These are phyloP conservation scores for Kurtzmaniella fragi DNA, from an alignment of 805 yeast genomes.

Conservation along the genomic window DNA sequence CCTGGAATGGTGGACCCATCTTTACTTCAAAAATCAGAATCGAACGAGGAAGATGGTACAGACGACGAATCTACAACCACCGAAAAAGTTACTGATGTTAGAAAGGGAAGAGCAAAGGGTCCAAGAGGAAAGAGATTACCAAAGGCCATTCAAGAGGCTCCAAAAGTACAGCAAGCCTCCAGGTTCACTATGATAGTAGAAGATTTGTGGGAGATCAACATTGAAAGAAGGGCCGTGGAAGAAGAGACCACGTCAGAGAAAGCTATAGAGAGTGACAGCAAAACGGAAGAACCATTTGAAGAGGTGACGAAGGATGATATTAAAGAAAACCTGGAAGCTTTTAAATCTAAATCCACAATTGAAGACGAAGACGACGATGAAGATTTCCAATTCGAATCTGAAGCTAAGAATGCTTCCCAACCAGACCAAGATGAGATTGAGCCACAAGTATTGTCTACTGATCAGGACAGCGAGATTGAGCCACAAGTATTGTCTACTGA, in stretches of 20 bases:
- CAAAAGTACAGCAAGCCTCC: constrained; percentile 27
- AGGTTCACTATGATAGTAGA: constrained; percentile 27
- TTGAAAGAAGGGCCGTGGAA: constrained; percentile 1
- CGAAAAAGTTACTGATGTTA: constrained; percentile 23
- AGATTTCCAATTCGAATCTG: too few species aligned
- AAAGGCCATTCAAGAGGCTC: constrained; percentile 42
- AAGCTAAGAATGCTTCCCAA: too few species aligned
- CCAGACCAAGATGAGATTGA: too few species aligned
- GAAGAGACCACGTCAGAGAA: neutral
- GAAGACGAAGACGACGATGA: too few species aligned
- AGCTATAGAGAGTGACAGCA: neutral
- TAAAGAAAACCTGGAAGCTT: too few species aligned
- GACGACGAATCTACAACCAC: constrained; percentile 5
- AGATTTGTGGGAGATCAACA: constrained; percentile 32
- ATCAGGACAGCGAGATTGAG: too few species aligned
- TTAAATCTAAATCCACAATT: too few species aligned
- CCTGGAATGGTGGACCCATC: constrained; percentile 53
- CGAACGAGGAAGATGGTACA: constrained; percentile 9
- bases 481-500: too few species aligned
- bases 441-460: too few species aligned
- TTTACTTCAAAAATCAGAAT: constrained; percentile 19
- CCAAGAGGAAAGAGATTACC: constrained; percentile 74
- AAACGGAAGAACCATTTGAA: neutral
- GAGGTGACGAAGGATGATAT: too few species aligned
- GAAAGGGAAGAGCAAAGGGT: constrained; percentile 59